Percentiles rank a stretch among this genome's conserved stretches.
phyloP scores from a whole-genome alignment of 169 alveolate genomes.

The Ophryocystis elektroscirrha region DNA sequence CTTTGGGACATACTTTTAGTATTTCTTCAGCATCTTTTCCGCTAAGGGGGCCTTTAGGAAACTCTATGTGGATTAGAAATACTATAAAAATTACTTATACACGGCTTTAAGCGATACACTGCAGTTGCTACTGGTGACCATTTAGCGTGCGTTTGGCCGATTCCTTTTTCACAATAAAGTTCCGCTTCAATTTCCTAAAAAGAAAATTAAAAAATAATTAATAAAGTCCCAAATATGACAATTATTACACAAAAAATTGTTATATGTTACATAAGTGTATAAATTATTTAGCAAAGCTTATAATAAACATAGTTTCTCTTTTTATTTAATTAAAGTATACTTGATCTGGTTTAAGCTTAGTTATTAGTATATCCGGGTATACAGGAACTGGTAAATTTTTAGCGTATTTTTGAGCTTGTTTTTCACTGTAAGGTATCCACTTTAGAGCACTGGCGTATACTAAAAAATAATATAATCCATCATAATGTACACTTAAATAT shows the following conservation, averaged over 20 bases:
- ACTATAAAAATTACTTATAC: slow-evolving; percentile 1
- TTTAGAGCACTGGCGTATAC: slow-evolving; percentile 62
- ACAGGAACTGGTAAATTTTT: slow-evolving; percentile 66
- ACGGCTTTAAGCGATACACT: slow-evolving; percentile 74
- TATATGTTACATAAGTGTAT: neutral
- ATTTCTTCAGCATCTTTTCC: slow-evolving; percentile 65
- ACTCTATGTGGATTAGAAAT: neutral
- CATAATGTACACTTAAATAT: no score
- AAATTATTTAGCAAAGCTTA: neutral
- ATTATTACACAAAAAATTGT: neutral
- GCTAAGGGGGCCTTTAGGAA: slow-evolving; percentile 31
- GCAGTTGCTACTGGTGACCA: slow-evolving; percentile 99
- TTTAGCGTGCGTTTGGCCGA: slow-evolving; percentile 91
- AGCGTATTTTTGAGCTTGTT: slow-evolving; percentile 47
- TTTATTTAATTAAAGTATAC: neutral
- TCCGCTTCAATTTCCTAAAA: slow-evolving; percentile 64
- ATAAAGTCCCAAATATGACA: neutral
- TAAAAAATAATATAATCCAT: slow-evolving; percentile 15
- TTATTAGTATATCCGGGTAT: slow-evolving; percentile 68
- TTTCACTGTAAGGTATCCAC: slow-evolving; percentile 71
- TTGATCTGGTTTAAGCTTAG: slow-evolving; percentile 84
- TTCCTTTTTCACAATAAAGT: slow-evolving; percentile 75
- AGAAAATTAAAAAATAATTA: neutral
- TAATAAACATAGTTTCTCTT: neutral
- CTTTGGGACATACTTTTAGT: slow-evolving; percentile 66